Evolutionary conservation across 352 stramenopile species (phyloP), one percentile per base, ranked within the genome.

Genomic region (Phytophthora syringae): DNA sequence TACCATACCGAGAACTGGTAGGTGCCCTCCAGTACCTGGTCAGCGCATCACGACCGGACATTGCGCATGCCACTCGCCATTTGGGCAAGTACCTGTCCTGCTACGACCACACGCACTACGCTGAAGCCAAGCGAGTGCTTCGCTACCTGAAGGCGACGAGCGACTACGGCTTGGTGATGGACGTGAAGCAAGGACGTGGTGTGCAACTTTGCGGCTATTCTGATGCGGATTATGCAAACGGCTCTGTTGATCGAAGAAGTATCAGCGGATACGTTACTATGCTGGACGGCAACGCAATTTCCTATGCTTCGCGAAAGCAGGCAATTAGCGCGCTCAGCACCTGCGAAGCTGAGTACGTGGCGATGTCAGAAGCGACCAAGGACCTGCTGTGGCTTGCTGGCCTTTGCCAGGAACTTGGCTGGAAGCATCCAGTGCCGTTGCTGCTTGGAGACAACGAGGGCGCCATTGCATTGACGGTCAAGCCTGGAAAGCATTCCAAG

Each of bases 231-330:
- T 44, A 44, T 12, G 15, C 37, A 7, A 24, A 44, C 7, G 37
- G 10, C 7, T 5, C 37, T 4, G 37, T 44, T 3, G 37, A 44
- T 11, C 37, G 37, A 1, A 16, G 37, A 4, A 44, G 37, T 12
- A 24, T 44, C 3, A 44, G 37, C 7, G 37, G 36, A 43, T 22
- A 43, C 16, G 36, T 43, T 2, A 43, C 36, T 20, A 43, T 13
- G 3, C 13, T 43, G 13, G 36, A 43, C 30, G 64, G 52, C 12
- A 60, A 49, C 10, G 56, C 52, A 2, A 58, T 77, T 15, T 62
- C 45, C 0, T 77, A 74, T 25, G 64, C 37, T 0, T 77, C 64
- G 5, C 36, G 44, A 6, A 77, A 77, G 18, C 64, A 76, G 52
- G 57, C 37, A 15, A 64, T 77, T 21, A 67, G 63, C 65, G 1